These are phyloP conservation scores for Xylaria hypoxylon DNA, from an alignment of 2,329 filamentous ascomycete species.

Conservation along the genomic window DNA sequence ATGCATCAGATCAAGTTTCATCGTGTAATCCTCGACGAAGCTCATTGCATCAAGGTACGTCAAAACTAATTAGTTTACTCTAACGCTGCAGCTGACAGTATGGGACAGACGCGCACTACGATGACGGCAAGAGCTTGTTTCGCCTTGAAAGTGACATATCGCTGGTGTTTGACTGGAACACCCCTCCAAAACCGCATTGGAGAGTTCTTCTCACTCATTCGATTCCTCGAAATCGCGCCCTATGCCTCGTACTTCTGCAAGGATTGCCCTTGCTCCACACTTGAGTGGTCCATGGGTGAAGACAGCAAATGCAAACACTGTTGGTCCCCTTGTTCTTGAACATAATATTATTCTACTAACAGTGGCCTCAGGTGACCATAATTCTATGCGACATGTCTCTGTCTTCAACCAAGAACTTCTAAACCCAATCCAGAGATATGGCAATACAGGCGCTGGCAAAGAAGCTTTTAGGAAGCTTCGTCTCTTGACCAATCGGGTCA, in stretches of 20 bases:
- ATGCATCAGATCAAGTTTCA: constrained; percentile 91
- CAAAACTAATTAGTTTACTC: background rate
- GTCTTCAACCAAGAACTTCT: constrained; percentile 96
- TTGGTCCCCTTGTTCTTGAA: constrained; percentile 57
- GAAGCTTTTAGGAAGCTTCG: constrained; percentile 84
- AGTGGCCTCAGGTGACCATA: constrained; percentile 44
- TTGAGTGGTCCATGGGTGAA: constrained; percentile 85
- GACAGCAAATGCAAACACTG: constrained; percentile 78
- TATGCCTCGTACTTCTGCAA: constrained; percentile 97
- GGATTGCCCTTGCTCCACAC: constrained; percentile 79
- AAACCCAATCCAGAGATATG: constrained; percentile 79
- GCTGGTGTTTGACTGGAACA: constrained; percentile 96
- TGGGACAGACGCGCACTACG: constrained; percentile 75
- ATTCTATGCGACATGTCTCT: constrained; percentile 69
- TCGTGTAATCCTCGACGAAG: constrained; percentile 92
- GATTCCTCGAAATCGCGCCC: constrained; percentile 88
- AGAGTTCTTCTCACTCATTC: constrained; percentile 93
- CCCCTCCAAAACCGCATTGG: constrained; percentile 97
- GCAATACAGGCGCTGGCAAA: constrained; percentile 70
- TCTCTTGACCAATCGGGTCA: constrained; percentile 90
- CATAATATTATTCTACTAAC: background rate
- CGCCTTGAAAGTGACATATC: constrained; percentile 85
- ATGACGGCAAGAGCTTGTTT: constrained; percentile 97
- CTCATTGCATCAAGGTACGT: constrained; percentile 86
- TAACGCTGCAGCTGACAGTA: constrained; percentile 34